A percentile compares a stretch with the other conserved stretches of the same genome.
These are phyloP conservation scores for Hirsutella minnesotensis DNA, from an alignment of 2,329 filamentous ascomycete genomes.

Conservation along the genomic window DNA sequence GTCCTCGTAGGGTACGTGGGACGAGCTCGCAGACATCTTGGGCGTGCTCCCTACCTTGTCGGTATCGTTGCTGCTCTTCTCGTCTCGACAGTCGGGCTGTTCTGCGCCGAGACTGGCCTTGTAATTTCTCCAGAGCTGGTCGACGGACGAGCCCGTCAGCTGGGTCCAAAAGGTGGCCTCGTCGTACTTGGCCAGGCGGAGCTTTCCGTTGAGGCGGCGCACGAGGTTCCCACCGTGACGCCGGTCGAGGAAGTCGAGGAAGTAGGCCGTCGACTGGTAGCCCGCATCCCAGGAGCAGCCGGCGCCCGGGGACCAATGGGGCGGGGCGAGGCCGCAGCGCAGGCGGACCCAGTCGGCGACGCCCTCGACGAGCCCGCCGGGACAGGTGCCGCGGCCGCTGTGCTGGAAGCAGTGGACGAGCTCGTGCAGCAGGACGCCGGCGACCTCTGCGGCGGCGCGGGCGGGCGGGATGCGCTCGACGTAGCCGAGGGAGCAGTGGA, in stretches of 20 bases:
- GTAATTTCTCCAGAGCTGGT: conserved; percentile 68
- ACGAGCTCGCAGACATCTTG: no score
- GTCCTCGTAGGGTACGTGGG: no score
- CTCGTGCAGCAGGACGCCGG: conserved; percentile 81
- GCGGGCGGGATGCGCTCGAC: conserved; percentile 37
- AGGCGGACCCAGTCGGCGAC: conserved; percentile 89
- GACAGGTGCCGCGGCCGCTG: conserved; percentile 48
- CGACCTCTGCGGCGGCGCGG: conserved; percentile 49
- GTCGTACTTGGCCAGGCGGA: conserved; percentile 52
- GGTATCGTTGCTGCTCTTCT: not conserved
- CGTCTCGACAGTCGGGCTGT: not conserved
- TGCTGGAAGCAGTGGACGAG: conserved; percentile 93
- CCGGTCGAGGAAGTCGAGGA: conserved; percentile 73
- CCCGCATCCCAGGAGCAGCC: conserved; percentile 68
- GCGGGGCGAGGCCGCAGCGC: conserved; percentile 58
- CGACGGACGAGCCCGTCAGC: conserved; percentile 54
- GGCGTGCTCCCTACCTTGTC: not conserved
- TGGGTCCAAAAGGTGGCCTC: conserved; percentile 55
- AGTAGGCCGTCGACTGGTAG: conserved; percentile 86
- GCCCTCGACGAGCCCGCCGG: conserved; percentile 76
- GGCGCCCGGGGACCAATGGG: conserved; percentile 63
- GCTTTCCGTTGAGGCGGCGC: conserved; percentile 52
- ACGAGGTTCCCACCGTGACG: conserved; percentile 49
- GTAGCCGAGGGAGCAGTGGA: conserved; percentile 75
- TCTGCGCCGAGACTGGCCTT: conserved; percentile 16